Percentiles rank a stretch among this genome's conserved stretches.
phyloP scores from a whole-genome alignment of 441 rosid genomes.

The Populus hybrid region DNA sequence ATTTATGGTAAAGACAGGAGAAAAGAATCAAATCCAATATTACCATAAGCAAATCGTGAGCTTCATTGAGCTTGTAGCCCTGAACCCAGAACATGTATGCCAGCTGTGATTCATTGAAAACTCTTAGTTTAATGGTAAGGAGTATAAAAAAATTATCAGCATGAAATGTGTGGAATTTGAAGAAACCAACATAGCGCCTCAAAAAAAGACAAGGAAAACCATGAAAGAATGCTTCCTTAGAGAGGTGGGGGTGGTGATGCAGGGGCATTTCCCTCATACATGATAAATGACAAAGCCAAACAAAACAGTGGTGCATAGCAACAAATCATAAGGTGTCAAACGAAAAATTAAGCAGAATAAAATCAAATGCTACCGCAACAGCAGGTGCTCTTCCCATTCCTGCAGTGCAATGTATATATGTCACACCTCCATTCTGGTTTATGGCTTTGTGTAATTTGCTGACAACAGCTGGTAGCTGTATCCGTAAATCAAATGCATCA shows the following conservation, averaged over 20 bases:
- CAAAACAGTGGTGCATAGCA: neutral
- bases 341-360: slow-evolving; percentile 4
- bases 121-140: slow-evolving; percentile 10
- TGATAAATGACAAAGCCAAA: neutral
- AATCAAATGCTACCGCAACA: slow-evolving; percentile 54
- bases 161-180: neutral
- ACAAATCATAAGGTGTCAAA: neutral
- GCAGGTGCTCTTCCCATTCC: slow-evolving; percentile 99
- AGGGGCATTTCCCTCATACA: neutral
- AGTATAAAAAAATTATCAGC: neutral
- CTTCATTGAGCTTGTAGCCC: slow-evolving; percentile 78
- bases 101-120: slow-evolving; percentile 48
- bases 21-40: slow-evolving; percentile 20
- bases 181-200: neutral
- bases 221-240: neutral
- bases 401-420: slow-evolving; percentile 95
- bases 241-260: neutral
- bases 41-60: slow-evolving; percentile 74
- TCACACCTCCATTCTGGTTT: slow-evolving; percentile 75
- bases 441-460: slow-evolving; percentile 66
- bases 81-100: slow-evolving; percentile 96
- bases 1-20: neutral
- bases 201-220: neutral
- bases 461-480: slow-evolving; percentile 85
- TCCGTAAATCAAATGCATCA: slow-evolving; percentile 86